phyloP scores from a whole-genome alignment of 1,284 basidiomycete species.

The Mrakiaceae sp. region DNA sequence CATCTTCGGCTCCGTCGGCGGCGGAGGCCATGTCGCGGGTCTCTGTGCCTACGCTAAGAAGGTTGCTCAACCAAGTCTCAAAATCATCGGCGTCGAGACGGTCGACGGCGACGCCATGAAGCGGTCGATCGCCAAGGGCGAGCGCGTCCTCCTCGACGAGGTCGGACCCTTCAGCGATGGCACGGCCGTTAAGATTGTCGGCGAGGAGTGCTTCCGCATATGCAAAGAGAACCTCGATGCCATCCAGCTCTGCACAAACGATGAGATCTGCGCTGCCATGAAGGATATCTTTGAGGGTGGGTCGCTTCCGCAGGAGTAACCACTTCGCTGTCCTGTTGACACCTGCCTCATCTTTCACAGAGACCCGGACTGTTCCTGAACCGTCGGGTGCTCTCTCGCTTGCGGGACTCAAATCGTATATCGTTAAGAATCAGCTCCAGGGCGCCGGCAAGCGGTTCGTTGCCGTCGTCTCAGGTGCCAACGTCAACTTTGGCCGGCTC shows the following conservation, averaged over 20 bases:
- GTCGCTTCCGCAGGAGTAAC: constrained; percentile 17
- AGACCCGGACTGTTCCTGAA: constrained; percentile 88
- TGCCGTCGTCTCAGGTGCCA: constrained; percentile 86
- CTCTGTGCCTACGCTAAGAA: constrained; percentile 88
- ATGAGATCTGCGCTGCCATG: constrained; percentile 97
- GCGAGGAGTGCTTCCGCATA: constrained; percentile 87
- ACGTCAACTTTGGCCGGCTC: constrained; percentile 96
- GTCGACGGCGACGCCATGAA: constrained; percentile 89
- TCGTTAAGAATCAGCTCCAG: constrained; percentile 65
- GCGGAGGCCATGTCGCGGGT: constrained; percentile 83
- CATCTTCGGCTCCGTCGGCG: constrained; percentile 84
- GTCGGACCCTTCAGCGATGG: constrained; percentile 97
- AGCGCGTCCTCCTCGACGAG: constrained; percentile 71
- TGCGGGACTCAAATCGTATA: constrained; percentile 84
- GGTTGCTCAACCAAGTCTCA: constrained; percentile 72
- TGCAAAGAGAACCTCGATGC: constrained; percentile 78
- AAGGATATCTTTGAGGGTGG: constrained; percentile 97
- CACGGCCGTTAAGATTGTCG: constrained; percentile 96
- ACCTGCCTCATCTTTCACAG: constrained; percentile 36
- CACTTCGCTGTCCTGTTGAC: background rate
- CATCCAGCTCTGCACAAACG: constrained; percentile 77
- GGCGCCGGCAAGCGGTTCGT: constrained; percentile 80
- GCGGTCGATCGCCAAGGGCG: constrained; percentile 60
- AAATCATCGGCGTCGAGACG: constrained; percentile 89
- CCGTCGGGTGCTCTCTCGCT: constrained; percentile 92